phyloP scores from a whole-genome alignment of 2,329 filamentous ascomycete genomes.

The Cadophora sp. region DNA sequence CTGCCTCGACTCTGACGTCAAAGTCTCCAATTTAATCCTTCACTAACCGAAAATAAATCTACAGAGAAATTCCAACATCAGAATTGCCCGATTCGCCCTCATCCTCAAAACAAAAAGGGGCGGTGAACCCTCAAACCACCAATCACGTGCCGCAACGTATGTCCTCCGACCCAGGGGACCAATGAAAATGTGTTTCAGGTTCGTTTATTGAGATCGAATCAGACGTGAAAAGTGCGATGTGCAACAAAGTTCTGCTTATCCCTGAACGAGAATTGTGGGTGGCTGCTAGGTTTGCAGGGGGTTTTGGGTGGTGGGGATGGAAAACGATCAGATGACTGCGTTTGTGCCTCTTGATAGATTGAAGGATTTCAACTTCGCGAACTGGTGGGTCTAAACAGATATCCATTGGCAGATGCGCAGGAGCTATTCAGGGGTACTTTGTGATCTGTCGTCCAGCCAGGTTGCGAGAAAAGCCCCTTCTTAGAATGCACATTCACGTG shows the following conservation, averaged over 20 bases:
- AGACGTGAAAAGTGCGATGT: constrained; percentile 13
- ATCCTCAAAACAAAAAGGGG: neutral
- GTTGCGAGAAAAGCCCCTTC: too few relatives aligned
- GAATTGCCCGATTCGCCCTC: constrained; percentile 6
- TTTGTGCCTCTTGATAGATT: neutral
- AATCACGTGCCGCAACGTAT: constrained; percentile 14
- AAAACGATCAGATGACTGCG: neutral
- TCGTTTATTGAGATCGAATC: constrained; percentile 13
- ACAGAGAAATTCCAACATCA: neutral
- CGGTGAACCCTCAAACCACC: constrained; percentile 3
- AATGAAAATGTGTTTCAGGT: neutral
- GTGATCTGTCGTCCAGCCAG: neutral
- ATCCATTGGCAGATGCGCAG: neutral
- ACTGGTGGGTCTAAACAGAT: neutral
- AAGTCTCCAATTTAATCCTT: neutral
- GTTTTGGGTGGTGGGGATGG: constrained; percentile 4
- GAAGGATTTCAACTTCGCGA: neutral
- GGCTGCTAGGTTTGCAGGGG: neutral
- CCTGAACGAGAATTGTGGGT: neutral
- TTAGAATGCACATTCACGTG: too few relatives aligned
- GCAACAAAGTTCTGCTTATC: constrained; percentile 3
- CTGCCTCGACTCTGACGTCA: neutral
- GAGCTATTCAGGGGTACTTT: neutral
- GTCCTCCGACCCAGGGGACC: neutral
- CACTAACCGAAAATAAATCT: neutral